A percentile compares a stretch with the other conserved stretches of the same genome.
Conservation (phyloP, 2,329 filamentous ascomycete genomes). For the Periconia sp. region DNA sequence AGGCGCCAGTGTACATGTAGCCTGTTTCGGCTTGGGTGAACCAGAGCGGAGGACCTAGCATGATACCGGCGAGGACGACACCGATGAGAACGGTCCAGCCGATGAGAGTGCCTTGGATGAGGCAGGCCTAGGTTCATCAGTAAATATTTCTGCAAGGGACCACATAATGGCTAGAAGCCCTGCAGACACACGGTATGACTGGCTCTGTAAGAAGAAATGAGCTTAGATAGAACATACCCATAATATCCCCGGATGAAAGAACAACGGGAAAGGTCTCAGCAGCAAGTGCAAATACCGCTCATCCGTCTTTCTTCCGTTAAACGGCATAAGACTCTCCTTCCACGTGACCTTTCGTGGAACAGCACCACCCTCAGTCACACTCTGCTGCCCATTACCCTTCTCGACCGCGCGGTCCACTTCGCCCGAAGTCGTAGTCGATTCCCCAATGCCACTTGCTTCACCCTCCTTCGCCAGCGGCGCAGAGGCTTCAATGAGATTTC, state of each 20-base stretch:
- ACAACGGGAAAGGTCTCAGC: conserved; percentile 78
- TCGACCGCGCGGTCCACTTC: conserved; percentile 11
- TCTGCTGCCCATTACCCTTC: conserved; percentile 3
- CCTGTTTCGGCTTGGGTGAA: conserved; percentile 84
- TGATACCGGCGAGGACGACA: conserved; percentile 81
- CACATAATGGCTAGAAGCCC: too few relatives aligned
- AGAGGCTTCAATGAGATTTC: conserved; percentile 28
- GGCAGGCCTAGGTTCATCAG: conserved; percentile 52
- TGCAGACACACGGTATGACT: too few relatives aligned
- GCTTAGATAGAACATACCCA: conserved; percentile 65
- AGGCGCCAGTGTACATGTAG: conserved; percentile 80
- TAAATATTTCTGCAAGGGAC: too few relatives aligned
- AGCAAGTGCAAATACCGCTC: conserved; percentile 72
- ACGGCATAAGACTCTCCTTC: conserved; percentile 66
- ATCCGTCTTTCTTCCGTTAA: conserved; percentile 82
- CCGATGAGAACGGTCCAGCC: conserved; percentile 94
- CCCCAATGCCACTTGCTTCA: not conserved
- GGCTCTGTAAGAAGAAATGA: too few relatives aligned
- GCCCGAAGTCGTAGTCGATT: not conserved
- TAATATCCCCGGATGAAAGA: conserved; percentile 83
- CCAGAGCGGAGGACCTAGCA: conserved; percentile 80
- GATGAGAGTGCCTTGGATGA: conserved; percentile 89
- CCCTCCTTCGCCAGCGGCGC: conserved; percentile 6
- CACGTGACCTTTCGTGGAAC: conserved; percentile 64
- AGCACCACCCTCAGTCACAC: not conserved